Percentiles rank a stretch among this genome's conserved stretches.
Evolutionary conservation across 2,329 filamentous ascomycete genomes (phyloP).

Genomic region (Cordyceps cateniannulata): DNA sequence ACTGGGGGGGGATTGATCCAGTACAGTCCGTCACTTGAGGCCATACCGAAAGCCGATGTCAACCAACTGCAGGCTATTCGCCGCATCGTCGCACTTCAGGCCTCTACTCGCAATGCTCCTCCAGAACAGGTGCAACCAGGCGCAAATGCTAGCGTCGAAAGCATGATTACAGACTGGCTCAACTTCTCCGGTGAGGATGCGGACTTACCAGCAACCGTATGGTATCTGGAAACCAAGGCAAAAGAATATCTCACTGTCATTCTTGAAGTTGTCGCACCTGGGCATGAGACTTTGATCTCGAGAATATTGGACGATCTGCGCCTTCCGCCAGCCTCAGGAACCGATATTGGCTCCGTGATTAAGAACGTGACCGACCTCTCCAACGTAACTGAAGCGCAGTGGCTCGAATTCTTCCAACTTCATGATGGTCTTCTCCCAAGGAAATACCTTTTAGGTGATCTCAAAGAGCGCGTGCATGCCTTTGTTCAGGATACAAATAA

Average conservation of each 20-base stretch:
- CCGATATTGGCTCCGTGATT: not conserved
- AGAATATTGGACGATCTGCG: slow-evolving; percentile 4
- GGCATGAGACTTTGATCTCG: slow-evolving; percentile 3
- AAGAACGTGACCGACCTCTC: not conserved
- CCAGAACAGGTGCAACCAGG: not conserved
- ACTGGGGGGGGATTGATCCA: not conserved
- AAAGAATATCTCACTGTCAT: slow-evolving; percentile 4
- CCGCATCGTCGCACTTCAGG: slow-evolving; percentile 5
- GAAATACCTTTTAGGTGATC: not conserved
- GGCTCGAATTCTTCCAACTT: slow-evolving; percentile 3
- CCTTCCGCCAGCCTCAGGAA: not conserved
- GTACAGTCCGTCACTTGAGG: not conserved
- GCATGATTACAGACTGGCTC: slow-evolving; percentile 1
- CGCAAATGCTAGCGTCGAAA: not conserved
- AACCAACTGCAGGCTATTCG: slow-evolving; percentile 5
- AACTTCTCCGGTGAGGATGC: not conserved
- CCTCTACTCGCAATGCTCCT: not conserved
- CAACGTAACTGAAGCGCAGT: slow-evolving; percentile 2
- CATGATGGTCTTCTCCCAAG: not conserved
- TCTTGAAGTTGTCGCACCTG: slow-evolving; percentile 2
- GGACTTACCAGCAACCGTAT: not conserved
- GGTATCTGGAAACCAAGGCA: not conserved
- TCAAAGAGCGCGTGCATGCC: not conserved
- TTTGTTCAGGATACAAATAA: slow-evolving; percentile 7
- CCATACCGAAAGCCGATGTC: not conserved